Evolutionary conservation across 139 green algal species (phyloP).

Genomic region (Chlamydomonas applanata): DNA sequence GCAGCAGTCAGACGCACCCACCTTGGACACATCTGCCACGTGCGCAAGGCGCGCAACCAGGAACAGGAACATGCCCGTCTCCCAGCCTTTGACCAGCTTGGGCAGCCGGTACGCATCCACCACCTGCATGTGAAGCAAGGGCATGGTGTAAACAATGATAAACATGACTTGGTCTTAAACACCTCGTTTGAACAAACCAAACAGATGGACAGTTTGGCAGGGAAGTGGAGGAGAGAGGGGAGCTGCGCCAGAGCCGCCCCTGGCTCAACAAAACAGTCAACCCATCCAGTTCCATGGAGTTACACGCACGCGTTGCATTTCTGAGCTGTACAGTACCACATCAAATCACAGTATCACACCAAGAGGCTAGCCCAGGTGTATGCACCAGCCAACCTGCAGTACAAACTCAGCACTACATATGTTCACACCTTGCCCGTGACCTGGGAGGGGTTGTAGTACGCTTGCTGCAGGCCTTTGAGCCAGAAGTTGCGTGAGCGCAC

Average conservation of each 20-base stretch:
- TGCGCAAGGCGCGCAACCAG: slow-evolving; percentile 41
- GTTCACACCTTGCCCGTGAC: slow-evolving; percentile 24
- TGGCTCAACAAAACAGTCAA: neutral
- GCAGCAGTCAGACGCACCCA: neutral
- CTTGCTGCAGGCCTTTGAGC: slow-evolving; percentile 41
- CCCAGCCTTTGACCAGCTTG: slow-evolving; percentile 77
- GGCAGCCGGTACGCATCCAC: slow-evolving; percentile 74
- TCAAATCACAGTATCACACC: neutral
- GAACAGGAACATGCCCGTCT: slow-evolving; percentile 69
- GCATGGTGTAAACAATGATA: neutral
- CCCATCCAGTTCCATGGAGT: neutral
- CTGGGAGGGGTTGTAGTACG: slow-evolving; percentile 43
- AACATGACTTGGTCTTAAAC: neutral
- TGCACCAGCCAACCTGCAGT: neutral
- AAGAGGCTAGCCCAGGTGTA: neutral
- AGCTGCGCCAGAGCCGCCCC: neutral
- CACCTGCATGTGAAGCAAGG: slow-evolving; percentile 29
- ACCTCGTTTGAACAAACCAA: too few relatives aligned
- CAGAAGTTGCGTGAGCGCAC: slow-evolving; percentile 71
- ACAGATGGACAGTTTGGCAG: too few relatives aligned
- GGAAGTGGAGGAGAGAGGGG: neutral
- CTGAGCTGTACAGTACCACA: too few relatives aligned
- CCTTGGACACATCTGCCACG: neutral
- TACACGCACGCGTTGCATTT: neutral
- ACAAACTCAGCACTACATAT: neutral